These are phyloP conservation scores for Diaporthe citrichinensis DNA, from an alignment of 2,329 filamentous ascomycete species.

Conservation along the genomic window DNA sequence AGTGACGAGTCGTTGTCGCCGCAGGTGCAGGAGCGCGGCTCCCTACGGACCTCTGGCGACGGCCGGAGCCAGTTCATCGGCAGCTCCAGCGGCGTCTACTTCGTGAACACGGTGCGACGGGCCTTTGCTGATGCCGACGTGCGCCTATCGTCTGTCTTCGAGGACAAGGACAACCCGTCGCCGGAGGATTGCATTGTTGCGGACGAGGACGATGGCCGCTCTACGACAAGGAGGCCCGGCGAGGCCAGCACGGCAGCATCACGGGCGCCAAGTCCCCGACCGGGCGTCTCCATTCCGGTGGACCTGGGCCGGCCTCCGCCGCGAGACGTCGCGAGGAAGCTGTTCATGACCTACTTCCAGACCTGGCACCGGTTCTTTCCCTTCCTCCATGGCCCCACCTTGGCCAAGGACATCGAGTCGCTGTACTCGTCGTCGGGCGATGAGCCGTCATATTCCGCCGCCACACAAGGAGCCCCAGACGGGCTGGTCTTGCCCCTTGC, in stretches of 20 bases:
- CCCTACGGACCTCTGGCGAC: background rate
- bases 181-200: background rate
- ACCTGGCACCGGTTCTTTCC: conserved; percentile 2
- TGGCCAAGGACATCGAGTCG: background rate
- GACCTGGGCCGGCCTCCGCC: background rate
- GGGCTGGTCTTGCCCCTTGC: background rate
- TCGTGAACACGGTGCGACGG: conserved; percentile 66
- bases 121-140: conserved; percentile 58
- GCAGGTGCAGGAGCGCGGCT: conserved; percentile 1
- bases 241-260: background rate
- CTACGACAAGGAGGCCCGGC: background rate
- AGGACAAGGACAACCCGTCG: background rate
- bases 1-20: background rate
- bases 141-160: background rate
- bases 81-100: conserved; percentile 66
- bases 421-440: background rate
- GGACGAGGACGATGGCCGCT: background rate
- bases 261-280: background rate
- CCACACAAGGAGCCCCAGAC: background rate
- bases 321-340: background rate
- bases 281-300: background rate
- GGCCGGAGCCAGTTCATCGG: conserved; percentile 63
- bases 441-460: background rate
- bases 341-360: background rate
- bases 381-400: background rate